These are phyloP conservation scores for Phytophthora melonis DNA, from an alignment of 352 stramenopile genomes.

Conservation along the genomic window DNA sequence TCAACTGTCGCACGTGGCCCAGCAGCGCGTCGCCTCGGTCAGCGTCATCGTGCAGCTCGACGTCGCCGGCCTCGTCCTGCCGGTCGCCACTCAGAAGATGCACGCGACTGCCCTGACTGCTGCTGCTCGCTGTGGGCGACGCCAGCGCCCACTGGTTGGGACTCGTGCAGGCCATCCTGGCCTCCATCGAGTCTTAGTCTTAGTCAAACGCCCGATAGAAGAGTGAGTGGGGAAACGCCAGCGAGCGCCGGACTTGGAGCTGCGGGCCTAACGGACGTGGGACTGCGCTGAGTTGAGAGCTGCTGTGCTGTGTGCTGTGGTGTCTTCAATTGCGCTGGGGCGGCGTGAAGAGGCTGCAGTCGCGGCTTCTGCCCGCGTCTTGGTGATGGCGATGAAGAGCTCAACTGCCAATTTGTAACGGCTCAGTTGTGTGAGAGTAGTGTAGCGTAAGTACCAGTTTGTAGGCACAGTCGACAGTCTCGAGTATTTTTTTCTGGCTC, in stretches of 20 bases:
- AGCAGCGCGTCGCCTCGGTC: conserved; percentile 27
- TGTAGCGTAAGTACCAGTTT: neutral
- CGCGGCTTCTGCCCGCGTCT: neutral
- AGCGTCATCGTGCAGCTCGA: conserved; percentile 1
- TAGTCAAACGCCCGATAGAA: conserved; percentile 15
- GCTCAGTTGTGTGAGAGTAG: neutral
- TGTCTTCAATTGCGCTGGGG: conserved; percentile 25
- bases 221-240: conserved; percentile 1
- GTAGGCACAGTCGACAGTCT: conserved; percentile 1
- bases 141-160: conserved; percentile 31
- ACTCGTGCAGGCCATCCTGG: conserved; percentile 29
- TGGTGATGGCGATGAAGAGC: neutral
- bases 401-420: neutral
- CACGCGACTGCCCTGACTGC: conserved; percentile 24
- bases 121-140: conserved; percentile 27
- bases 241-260: neutral
- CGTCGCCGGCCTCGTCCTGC: conserved; percentile 16
- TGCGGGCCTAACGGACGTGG: neutral
- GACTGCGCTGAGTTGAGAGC: neutral
- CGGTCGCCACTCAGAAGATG: conserved; percentile 9
- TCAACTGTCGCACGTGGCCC: conserved; percentile 43
- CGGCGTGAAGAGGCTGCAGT: neutral
- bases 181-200: conserved; percentile 11
- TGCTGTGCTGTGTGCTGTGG: neutral
- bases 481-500: conserved; percentile 9